Evolutionary conservation across 768 basidiomycete genomes (phyloP), one percentile per base, ranked within the genome.

Genomic region (Phanerochaete carnosa): DNA sequence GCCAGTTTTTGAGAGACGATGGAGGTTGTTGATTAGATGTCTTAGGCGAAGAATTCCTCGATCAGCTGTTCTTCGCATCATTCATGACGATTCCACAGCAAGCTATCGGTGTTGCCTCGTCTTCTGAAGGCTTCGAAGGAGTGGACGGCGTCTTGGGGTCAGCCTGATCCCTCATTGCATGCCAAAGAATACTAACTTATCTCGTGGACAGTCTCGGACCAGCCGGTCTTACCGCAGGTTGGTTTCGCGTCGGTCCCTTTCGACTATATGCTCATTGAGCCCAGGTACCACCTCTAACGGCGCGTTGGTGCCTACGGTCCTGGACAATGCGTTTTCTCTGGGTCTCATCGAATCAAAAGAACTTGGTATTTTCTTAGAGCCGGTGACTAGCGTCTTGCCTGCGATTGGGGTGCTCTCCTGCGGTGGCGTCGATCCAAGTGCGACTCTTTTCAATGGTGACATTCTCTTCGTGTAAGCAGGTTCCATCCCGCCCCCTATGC

Each of bases 101-200:
- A 66, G 87, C 85, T 5, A 86, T 90, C 55, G 88, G 87, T 64
- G 86, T 83, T 53, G 86, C 88, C 23, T 68, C 73, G 3, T 67
- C 26, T 0, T 75, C 81, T 0, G 28, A 56, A 1, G 86, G 81
- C 1, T 70, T 74, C 65, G 39, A 64, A 0, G 81, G 79, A 37
- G 77, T 83, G 26, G 87, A 89, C 64, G 87, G 87, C 8, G 87
- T 89, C 60, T 62, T 88, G 22, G 87, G 87, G 85, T 87, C 69
- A 39, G 76, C 63, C 23, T 16, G 12, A 22, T 2, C 19, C 2
- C 37, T 30, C 37, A 23, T 32, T 46, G 28, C 15, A 23, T 11
- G 47, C 22, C 16, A 15, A 19, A 23, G 32, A 22, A 8, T 32
- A 39, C 22, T 45, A 43, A 32, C 29, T 6, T 47, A 25, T 23